Conservation (phyloP, 2,329 filamentous ascomycete species). For the Fonsecaea pedrosoi region DNA sequence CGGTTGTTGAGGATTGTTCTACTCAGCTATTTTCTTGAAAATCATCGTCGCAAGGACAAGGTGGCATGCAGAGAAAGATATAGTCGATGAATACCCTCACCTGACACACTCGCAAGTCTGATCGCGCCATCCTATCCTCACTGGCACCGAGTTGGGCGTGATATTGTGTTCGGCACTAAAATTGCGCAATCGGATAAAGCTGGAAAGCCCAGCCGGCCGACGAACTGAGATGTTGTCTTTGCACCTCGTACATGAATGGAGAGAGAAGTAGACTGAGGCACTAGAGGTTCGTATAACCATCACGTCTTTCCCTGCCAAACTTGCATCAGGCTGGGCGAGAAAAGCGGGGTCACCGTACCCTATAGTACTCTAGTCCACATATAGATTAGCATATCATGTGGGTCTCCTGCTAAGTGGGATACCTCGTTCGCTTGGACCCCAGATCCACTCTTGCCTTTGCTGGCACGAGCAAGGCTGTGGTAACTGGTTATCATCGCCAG, state of each 20-base stretch:
- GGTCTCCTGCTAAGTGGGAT: too few relatives aligned
- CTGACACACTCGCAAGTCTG: not conserved
- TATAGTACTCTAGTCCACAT: not conserved
- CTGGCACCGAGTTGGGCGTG: not conserved
- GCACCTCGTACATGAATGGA: not conserved
- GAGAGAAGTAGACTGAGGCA: not conserved
- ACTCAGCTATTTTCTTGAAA: not conserved
- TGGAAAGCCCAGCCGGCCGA: not conserved
- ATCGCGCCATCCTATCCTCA: not conserved
- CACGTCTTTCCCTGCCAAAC: not conserved
- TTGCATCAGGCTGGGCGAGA: not conserved
- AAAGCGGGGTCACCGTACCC: not conserved
- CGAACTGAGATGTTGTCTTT: not conserved
- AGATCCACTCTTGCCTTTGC: too few relatives aligned
- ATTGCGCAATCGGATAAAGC: not conserved
- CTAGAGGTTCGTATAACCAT: not conserved
- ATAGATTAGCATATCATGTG: not conserved
- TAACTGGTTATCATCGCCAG: too few relatives aligned
- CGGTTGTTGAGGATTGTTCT: not conserved
- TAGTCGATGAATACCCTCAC: not conserved
- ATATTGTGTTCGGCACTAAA: constrained; percentile 1
- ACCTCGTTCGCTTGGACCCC: too few relatives aligned
- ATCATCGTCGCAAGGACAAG: not conserved
- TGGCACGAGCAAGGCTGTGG: too few relatives aligned
- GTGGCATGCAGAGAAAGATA: not conserved